A percentile compares a stretch with the other conserved stretches of the same genome.
These are phyloP conservation scores for Rhytidiadelphus loreus DNA, from an alignment of 225 moss, liverwort and hornwort species.

Conservation along the genomic window DNA sequence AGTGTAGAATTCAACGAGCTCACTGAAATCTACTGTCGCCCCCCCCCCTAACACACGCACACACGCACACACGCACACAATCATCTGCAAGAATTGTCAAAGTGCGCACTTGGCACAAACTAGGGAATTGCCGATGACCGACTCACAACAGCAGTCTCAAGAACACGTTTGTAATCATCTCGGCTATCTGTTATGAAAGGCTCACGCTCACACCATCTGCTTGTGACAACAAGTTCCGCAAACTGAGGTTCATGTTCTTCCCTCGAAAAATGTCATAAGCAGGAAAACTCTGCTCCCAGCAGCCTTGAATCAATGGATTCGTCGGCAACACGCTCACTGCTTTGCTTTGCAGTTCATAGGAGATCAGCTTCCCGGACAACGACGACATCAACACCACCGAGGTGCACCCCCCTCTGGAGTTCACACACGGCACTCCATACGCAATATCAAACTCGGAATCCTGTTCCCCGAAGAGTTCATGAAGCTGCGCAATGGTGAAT, in stretches of 20 bases:
- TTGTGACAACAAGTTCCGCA: constrained; percentile 6
- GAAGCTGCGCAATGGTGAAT: constrained; percentile 5
- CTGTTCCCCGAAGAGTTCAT: constrained; percentile 6
- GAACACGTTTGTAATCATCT: neutral
- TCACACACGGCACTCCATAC: constrained; percentile 15
- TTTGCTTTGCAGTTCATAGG: neutral
- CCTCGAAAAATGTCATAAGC: constrained; percentile 19
- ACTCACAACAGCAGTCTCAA: neutral
- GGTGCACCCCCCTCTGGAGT: neutral
- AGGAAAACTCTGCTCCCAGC: constrained; percentile 4
- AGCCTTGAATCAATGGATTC: constrained; percentile 12
- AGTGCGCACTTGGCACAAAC: neutral
- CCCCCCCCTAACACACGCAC: no score
- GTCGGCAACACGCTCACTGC: neutral
- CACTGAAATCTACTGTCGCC: neutral
- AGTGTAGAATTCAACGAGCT: neutral
- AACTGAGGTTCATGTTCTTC: constrained; percentile 28
- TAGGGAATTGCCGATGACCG: neutral
- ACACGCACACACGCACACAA: no score
- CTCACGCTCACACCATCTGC: neutral
- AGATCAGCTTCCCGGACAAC: constrained; percentile 22
- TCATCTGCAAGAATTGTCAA: neutral
- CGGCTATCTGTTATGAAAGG: neutral
- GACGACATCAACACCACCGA: constrained; percentile 28
- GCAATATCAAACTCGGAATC: constrained; percentile 17